Base-by-base conservation (phyloP, 805 yeast species). In the Kodamaea laetipori region DNA sequence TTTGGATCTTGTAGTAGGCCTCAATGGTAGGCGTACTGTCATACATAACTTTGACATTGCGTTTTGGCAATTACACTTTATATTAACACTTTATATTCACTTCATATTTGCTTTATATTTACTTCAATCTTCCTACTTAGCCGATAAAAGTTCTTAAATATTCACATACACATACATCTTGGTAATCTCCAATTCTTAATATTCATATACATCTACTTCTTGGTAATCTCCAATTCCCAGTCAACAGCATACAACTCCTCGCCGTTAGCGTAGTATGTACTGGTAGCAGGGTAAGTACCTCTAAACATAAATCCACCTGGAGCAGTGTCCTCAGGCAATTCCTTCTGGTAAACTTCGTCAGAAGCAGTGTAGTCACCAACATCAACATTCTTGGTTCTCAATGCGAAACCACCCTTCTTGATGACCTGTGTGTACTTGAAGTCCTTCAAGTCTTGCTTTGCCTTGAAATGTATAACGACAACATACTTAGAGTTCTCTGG, bases 291-390 rank as follows among this genome's bases (percentile, higher is more conserved):
- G 51, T 54, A 63, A 25, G 46, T 45, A 6, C 71, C 74, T 54
- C 73, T 66, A 36, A 64, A 49, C 28, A 68, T 54, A 52, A 60
- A 68, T 15, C 75, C 74, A 44, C 62, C 60, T 6, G 75, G 75
- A 28, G 73, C 62, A 5, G 53, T 52, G 45, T 69, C 73, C 41
- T 57, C 60, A 7, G 59, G 63, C 47, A 66, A 66, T 5, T 53
- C 51, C 39, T 58, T 57, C 13, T 50, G n/a, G 49, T 66, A 61
- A 1, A 57, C 52, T 43, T 66, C 67, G 1, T 67, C 72, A 7
- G 61, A 52, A 15, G 72, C 67, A 41, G 55, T 66, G 45, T 42
- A 49, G 27, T 54, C 58, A 6, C 74, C 75, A 31, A 69, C 48
- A 9, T 56, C 60, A 37, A 55, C 43, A 10, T 58, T 63, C 19